Percentiles rank a stretch among this genome's conserved stretches.
phyloP scores from a whole-genome alignment of 176 grass and related monocot species.

The Paspalum notatum region DNA sequence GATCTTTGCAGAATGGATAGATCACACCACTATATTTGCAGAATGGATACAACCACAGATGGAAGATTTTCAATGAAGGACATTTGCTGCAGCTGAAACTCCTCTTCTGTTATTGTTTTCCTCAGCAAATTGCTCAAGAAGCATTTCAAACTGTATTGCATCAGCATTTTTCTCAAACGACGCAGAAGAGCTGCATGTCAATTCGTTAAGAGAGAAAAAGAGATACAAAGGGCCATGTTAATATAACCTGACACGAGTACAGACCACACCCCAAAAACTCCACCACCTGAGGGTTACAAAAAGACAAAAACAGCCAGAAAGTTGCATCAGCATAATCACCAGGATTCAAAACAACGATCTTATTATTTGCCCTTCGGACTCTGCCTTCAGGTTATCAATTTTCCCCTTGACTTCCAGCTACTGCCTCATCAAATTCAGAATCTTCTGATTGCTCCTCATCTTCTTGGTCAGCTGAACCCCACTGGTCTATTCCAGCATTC shows the following conservation, averaged over 20 bases:
- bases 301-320: no score
- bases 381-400: conserved; percentile 36
- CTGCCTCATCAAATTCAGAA: conserved; percentile 61
- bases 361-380: conserved; percentile 40
- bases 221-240: no score
- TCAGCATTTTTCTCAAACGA: neutral
- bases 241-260: no score
- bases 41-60: conserved; percentile 63
- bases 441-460: conserved; percentile 59
- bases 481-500: conserved; percentile 68
- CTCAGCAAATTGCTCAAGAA: conserved; percentile 82
- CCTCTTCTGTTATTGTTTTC: conserved; percentile 65
- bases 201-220: no score
- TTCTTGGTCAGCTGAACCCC: conserved; percentile 75
- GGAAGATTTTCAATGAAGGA: conserved; percentile 58
- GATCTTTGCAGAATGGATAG: conserved; percentile 88
- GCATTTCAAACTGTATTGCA: conserved; percentile 66
- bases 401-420: conserved; percentile 19
- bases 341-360: conserved; percentile 57
- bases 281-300: no score
- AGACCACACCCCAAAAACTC: no score
- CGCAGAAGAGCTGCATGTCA: no score
- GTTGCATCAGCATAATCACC: conserved; percentile 62
- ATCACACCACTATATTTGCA: conserved; percentile 54
- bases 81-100: conserved; percentile 65